Percentiles rank a stretch among this genome's conserved stretches.
Evolutionary conservation across 177 flowering plant species (phyloP).

Genomic region (Telopea speciosissima): DNA sequence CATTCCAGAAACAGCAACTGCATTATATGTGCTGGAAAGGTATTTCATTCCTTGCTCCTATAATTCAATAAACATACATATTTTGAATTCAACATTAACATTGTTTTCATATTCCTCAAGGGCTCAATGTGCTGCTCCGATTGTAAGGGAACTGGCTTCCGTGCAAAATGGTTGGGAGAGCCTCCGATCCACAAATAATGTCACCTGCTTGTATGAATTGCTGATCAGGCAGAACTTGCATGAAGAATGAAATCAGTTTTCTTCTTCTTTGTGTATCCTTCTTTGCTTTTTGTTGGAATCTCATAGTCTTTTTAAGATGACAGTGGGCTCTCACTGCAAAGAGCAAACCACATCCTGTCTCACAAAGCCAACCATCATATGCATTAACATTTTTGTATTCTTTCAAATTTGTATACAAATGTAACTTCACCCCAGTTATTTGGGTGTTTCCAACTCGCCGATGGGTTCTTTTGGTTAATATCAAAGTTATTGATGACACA

Average conservation of each 20-base stretch:
- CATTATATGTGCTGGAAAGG: slow-evolving; percentile 92
- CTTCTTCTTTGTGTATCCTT: background rate
- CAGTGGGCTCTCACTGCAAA: slow-evolving; percentile 90
- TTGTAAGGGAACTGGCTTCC: slow-evolving; percentile 92
- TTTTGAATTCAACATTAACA: background rate
- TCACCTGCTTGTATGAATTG: background rate
- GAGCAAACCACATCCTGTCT: slow-evolving; percentile 74
- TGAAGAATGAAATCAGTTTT: background rate
- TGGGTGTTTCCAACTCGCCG: slow-evolving; percentile 35
- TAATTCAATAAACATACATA: background rate
- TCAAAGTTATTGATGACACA: slow-evolving; percentile 89
- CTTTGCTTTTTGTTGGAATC: background rate
- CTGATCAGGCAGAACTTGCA: background rate
- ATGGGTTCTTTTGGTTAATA: slow-evolving; percentile 69
- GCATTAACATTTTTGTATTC: background rate
- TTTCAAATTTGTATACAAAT: background rate
- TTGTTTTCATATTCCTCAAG: slow-evolving; percentile 28
- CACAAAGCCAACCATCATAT: background rate
- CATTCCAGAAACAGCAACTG: slow-evolving; percentile 81
- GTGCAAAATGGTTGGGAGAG: slow-evolving; percentile 89
- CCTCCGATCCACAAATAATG: slow-evolving; percentile 46
- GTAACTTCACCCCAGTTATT: too few relatives aligned
- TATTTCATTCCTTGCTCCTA: slow-evolving; percentile 12
- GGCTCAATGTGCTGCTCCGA: slow-evolving; percentile 75
- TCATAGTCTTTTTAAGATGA: slow-evolving; percentile 46